Conservation (phyloP, 2,329 filamentous ascomycete species). For the Aspergillus sp. region DNA sequence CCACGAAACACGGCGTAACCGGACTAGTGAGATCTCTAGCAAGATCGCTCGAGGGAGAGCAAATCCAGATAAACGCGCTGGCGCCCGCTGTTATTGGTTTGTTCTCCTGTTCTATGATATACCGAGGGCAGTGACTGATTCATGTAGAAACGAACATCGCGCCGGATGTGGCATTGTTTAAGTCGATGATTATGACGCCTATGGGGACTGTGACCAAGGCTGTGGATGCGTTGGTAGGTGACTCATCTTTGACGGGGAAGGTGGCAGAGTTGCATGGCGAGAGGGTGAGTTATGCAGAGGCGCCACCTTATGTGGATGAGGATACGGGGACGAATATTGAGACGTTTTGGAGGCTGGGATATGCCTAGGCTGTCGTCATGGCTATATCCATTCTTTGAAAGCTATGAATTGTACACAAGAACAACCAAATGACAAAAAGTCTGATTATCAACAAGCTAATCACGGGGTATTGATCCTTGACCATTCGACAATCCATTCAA, state of each 20-base stretch:
- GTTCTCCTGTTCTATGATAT: constrained; percentile 4
- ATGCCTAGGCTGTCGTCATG: constrained; percentile 29
- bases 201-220: constrained; percentile 45
- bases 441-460: too few species aligned
- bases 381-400: too few species aligned
- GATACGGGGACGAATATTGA: constrained; percentile 46
- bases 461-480: too few species aligned
- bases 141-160: constrained; percentile 43
- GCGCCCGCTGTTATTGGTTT: constrained; percentile 49
- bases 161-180: constrained; percentile 41
- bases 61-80: constrained; percentile 49
- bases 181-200: constrained; percentile 48
- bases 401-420: too few species aligned
- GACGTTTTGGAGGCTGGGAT: constrained; percentile 45
- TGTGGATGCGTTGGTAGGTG: constrained; percentile 38
- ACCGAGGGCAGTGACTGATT: background rate
- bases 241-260: constrained; percentile 39
- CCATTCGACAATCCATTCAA: too few species aligned
- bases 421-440: too few species aligned
- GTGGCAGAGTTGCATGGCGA: constrained; percentile 51
- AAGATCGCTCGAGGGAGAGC: constrained; percentile 30
- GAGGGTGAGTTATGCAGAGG: constrained; percentile 43
- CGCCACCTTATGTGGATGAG: constrained; percentile 45
- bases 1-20: constrained; percentile 46
- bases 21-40: constrained; percentile 47